Conservation (phyloP, 2,329 filamentous ascomycete species). For the Emmonsiellopsis sp. region DNA sequence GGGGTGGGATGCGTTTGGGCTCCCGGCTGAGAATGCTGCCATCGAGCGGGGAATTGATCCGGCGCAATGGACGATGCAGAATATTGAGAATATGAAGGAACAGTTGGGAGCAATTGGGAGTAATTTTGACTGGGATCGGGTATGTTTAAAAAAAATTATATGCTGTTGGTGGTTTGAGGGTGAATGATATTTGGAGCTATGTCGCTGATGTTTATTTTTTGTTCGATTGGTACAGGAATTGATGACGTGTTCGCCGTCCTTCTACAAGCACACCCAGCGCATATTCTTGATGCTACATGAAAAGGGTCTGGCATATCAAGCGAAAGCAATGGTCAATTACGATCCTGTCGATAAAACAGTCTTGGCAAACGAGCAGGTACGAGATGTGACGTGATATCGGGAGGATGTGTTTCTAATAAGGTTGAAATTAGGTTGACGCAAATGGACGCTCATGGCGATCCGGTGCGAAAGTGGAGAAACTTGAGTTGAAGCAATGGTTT, state of each 20-base stretch:
- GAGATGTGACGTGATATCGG: neutral
- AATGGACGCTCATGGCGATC: conserved; percentile 81
- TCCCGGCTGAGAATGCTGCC: conserved; percentile 86
- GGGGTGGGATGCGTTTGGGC: conserved; percentile 88
- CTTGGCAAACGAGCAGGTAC: conserved; percentile 73
- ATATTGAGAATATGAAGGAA: conserved; percentile 77
- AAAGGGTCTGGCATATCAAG: conserved; percentile 70
- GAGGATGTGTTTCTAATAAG: conserved; percentile 3
- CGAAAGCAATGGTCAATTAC: conserved; percentile 78
- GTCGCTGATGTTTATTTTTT: conserved; percentile 16
- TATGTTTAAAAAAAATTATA: conserved; percentile 36
- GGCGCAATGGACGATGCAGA: conserved; percentile 66
- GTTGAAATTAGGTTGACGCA: conserved; percentile 53
- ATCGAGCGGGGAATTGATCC: conserved; percentile 74
- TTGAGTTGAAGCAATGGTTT: conserved; percentile 80
- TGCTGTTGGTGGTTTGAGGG: conserved; percentile 1
- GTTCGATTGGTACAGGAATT: conserved; percentile 54
- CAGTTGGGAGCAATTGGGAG: conserved; percentile 73
- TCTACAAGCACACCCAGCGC: conserved; percentile 83
- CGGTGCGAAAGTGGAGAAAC: conserved; percentile 73
- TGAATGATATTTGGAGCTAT: conserved; percentile 13
- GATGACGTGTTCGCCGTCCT: conserved; percentile 71
- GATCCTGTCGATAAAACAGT: conserved; percentile 85
- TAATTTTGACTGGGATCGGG: conserved; percentile 72
- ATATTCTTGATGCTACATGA: conserved; percentile 72